Percentiles rank a stretch among this genome's conserved stretches.
These are phyloP conservation scores for Harringtonia aguacate DNA, from an alignment of 2,329 filamentous ascomycete species.

Conservation along the genomic window DNA sequence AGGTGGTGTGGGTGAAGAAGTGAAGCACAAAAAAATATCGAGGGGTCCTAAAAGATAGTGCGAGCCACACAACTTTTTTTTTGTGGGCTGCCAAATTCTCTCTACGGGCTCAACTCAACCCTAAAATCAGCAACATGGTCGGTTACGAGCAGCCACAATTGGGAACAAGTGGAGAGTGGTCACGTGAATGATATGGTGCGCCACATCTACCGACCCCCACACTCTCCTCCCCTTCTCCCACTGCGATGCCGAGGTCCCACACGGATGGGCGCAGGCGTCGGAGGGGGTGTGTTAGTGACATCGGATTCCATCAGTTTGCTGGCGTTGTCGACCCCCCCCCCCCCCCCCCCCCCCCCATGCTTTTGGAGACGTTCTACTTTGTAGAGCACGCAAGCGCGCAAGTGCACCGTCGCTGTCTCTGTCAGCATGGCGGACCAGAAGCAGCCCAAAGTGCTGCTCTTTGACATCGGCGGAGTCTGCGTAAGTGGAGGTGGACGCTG, in stretches of 20 bases:
- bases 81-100: background rate
- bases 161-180: too few species aligned
- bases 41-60: conserved; percentile 11
- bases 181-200: background rate
- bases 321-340: too few species aligned
- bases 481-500: conserved; percentile 59
- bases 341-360: too few species aligned
- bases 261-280: too few species aligned
- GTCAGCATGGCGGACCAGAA: conserved; percentile 29
- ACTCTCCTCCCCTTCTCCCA: background rate
- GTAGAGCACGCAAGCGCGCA: too few species aligned
- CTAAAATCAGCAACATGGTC: conserved; percentile 19
- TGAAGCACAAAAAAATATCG: conserved; percentile 14
- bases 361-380: too few species aligned
- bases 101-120: conserved; percentile 23
- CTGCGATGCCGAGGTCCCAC: too few species aligned
- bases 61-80: conserved; percentile 17
- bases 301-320: too few species aligned
- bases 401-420: too few species aligned
- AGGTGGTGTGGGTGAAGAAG: conserved; percentile 21
- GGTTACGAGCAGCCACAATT: conserved; percentile 16
- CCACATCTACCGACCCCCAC: background rate
- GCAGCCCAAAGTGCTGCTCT: conserved; percentile 66
- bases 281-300: too few species aligned
- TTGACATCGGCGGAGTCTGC: conserved; percentile 95